Evolutionary conservation across 345 rosid genomes (phyloP).

Genomic region (Boechera retrofracta): DNA sequence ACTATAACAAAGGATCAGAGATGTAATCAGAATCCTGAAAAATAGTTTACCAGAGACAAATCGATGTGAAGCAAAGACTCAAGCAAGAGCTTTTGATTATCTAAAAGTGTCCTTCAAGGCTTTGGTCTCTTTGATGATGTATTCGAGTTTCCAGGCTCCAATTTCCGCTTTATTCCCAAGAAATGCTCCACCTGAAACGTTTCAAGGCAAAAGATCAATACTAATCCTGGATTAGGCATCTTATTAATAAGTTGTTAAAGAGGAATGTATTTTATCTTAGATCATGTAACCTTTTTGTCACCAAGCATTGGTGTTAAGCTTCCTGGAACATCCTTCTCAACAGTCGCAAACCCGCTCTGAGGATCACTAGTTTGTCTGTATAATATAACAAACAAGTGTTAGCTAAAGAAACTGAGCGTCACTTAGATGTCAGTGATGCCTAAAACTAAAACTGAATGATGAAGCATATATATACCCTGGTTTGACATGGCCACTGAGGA

Average conservation of each 20-base stretch:
- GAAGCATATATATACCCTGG: conserved; percentile 68
- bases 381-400: conserved; percentile 28
- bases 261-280: neutral
- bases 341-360: conserved; percentile 82
- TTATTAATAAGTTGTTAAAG: neutral
- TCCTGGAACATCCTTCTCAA: conserved; percentile 86
- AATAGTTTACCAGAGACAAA: conserved; percentile 21
- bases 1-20: conserved; percentile 23
- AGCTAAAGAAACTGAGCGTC: neutral
- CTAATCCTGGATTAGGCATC: conserved; percentile 15
- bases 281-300: conserved; percentile 69
- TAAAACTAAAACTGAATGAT: conserved; percentile 20
- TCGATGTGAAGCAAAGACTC: conserved; percentile 25
- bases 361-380: conserved; percentile 92
- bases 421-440: neutral
- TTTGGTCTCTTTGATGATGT: conserved; percentile 66
- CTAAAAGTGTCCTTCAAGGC: conserved; percentile 42
- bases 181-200: conserved; percentile 83
- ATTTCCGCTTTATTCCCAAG: conserved; percentile 87
- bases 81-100: conserved; percentile 8
- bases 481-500: conserved; percentile 94
- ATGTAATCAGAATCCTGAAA: conserved; percentile 25
- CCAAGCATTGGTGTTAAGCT: conserved; percentile 95
- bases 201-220: conserved; percentile 20
- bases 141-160: conserved; percentile 57